Base-by-base conservation (phyloP, 805 yeast genomes). In the Starmerella riodocensis region DNA sequence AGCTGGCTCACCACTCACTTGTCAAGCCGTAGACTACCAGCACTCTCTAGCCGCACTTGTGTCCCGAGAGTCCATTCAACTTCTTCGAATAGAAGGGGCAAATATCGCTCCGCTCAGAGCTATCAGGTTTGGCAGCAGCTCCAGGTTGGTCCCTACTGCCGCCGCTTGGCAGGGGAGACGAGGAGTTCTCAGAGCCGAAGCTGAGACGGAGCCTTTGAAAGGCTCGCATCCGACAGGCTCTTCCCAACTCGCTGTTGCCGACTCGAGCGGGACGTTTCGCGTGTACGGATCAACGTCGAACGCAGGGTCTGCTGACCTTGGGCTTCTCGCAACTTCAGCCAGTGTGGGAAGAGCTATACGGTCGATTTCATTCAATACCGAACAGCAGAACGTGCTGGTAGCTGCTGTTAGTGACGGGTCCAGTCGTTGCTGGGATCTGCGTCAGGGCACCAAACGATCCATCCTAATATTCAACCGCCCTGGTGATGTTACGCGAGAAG, bases 351-450 rank as follows among this genome's bases (percentile, higher is more conserved):
- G 77, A 0, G 68, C 69, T 38, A 66, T 76, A 12, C 57, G 73
- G 41, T 61, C 74, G 17, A 69, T 79, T 32, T 69, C 74, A 40
- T 79, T 85, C 76, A 76, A 74, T 45, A 16, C 40, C 18, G 37
- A 27, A 26, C 47, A 43, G 41, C 83, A 86, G 0, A 61, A 62
- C n/a, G 45, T 76, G 4, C 60, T 86, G 3, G 75, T 81, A 0
- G 69, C 84, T 3, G 94, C 93, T 1, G 78, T 82, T 21, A 70
- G 69, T 27, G 83, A 78, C 47, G 94, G 95, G 0, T 74, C 72
- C 36, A 73, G 81, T 9, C 69, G 77, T 38, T 57, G 84, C 2
- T 86, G 95, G 96, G 97, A 86, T 55, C 64, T 83, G 19, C 64
- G 96, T 2, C 49, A 39, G 67, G 45, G 64, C 69, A 38, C 69